Evolutionary conservation across 1,284 basidiomycete species (phyloP), one percentile per base, ranked within the genome.

Genomic region (Boletus calvinii): DNA sequence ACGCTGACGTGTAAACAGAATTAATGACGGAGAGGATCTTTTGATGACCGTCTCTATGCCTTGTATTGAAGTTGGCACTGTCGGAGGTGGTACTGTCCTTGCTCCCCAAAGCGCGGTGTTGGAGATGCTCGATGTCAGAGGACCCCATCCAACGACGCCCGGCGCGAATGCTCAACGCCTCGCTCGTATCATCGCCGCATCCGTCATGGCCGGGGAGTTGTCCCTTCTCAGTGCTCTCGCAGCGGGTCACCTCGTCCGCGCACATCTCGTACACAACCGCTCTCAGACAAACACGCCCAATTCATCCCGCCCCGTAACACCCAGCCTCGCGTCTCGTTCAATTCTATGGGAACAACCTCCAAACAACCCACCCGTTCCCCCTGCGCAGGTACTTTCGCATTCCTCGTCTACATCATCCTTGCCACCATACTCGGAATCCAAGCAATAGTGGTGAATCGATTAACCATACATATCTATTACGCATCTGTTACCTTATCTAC

Each of bases 151-250:
- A 0, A 87, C 87, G 4, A 75, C 80, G 10, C 94, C 94, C 0
- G 94, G 94, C 2, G 78, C 84, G 65, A 96, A 98, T 69, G 87
- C 94, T 0, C 90, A 91, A 59, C 81, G 80, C 47, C 83, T 98
- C 48, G 94, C 94, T 1, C 82, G 92, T 36, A 80, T 97, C 63
- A 90, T 98, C 60, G 87, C 87, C 44, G 84, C 92, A 0, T 81
- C 91, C 1, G 94, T 97, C 64, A 96, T 98, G 92, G 94, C 94
- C 3, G 94, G 94, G 41, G 94, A 98, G 70, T 76, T 96, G 44
- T 92, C 88, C 17, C 79, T 98, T 58, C 81, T 98, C 70, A 85
- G 85, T 58, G 94, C 94, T 1, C 80, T 98, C 24, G 94, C 94
- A 1, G 94, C 93, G 0, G 94, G 94, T 2, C 93, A 95, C 66